Conservation (phyloP, 2,329 filamentous ascomycete genomes). For the Apiospora aurea region DNA sequence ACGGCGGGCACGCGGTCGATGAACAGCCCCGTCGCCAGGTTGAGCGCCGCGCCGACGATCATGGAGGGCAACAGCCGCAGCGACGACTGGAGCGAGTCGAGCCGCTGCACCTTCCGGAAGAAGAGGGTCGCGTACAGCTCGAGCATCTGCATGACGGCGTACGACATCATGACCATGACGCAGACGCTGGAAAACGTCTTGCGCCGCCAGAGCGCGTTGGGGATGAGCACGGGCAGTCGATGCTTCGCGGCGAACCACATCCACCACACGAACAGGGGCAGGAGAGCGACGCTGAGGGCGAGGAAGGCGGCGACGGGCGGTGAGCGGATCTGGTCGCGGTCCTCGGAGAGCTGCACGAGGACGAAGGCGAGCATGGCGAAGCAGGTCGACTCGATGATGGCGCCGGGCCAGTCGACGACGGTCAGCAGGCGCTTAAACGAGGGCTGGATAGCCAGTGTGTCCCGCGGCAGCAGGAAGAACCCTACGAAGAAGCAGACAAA, state of each 20-base stretch:
- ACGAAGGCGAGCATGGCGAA: too few relatives aligned
- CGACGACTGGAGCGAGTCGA: conserved; percentile 54
- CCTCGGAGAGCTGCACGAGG: too few relatives aligned
- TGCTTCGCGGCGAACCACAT: not conserved
- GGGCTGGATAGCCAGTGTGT: too few relatives aligned
- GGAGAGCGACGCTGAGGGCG: not conserved
- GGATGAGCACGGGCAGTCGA: not conserved
- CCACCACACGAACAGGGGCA: not conserved
- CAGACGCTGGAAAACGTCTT: conserved; percentile 47
- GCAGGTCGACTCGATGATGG: too few relatives aligned
- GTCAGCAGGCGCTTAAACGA: too few relatives aligned
- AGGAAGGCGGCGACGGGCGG: not conserved
- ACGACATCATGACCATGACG: conserved; percentile 54
- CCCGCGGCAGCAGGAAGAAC: too few relatives aligned
- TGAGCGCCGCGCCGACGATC: not conserved
- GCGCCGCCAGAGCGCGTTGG: not conserved
- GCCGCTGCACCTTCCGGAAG: conserved; percentile 56
- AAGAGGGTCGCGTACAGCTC: conserved; percentile 58
- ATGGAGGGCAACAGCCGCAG: conserved; percentile 46
- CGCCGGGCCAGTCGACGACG: too few relatives aligned
- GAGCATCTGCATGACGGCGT: conserved; percentile 54
- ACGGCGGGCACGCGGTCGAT: too few relatives aligned
- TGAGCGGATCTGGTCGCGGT: not conserved
- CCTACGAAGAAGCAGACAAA: not conserved
- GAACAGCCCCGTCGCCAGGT: not conserved